These are phyloP conservation scores for Diplogelasinospora grovesii DNA, from an alignment of 495 filamentous ascomycete genomes.

Conservation along the genomic window DNA sequence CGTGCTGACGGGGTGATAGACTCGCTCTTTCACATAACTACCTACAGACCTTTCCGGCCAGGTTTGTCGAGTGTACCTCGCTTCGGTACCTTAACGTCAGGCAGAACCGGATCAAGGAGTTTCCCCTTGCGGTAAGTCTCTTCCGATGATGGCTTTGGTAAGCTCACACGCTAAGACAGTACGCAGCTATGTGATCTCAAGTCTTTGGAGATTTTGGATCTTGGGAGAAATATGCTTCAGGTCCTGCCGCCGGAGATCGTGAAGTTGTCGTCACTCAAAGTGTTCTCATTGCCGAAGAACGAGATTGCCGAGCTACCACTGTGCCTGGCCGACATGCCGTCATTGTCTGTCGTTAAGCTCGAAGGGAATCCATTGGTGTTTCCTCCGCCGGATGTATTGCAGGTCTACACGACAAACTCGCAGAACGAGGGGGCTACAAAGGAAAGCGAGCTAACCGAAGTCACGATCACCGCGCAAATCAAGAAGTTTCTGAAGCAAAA, in stretches of 20 bases:
- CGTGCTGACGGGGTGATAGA: conserved; percentile 35
- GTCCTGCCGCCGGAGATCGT: conserved; percentile 72
- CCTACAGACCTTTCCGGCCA: conserved; percentile 66
- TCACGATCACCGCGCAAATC: conserved; percentile 61
- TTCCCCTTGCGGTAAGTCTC: conserved; percentile 70
- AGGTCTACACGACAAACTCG: conserved; percentile 38
- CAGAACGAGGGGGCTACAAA: conserved; percentile 38
- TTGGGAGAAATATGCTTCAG: conserved; percentile 77
- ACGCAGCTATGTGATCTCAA: conserved; percentile 68
- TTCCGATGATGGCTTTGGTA: no score
- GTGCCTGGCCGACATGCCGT: conserved; percentile 80
- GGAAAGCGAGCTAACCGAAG: conserved; percentile 52
- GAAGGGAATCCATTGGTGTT: conserved; percentile 76
- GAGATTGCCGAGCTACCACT: conserved; percentile 75
- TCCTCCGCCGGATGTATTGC: conserved; percentile 54
- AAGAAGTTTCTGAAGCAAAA: conserved; percentile 69
- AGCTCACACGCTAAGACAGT: no score
- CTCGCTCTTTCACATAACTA: conserved; percentile 87
- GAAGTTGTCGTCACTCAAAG: conserved; percentile 67
- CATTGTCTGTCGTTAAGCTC: conserved; percentile 78
- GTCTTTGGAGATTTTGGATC: conserved; percentile 84
- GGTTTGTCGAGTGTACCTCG: conserved; percentile 79
- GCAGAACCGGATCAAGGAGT: conserved; percentile 78
- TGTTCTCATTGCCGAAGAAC: conserved; percentile 76
- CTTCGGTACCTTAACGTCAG: conserved; percentile 94